Evolutionary conservation across 2,329 filamentous ascomycete species (phyloP).

Genomic region (Fusarium nurragi): DNA sequence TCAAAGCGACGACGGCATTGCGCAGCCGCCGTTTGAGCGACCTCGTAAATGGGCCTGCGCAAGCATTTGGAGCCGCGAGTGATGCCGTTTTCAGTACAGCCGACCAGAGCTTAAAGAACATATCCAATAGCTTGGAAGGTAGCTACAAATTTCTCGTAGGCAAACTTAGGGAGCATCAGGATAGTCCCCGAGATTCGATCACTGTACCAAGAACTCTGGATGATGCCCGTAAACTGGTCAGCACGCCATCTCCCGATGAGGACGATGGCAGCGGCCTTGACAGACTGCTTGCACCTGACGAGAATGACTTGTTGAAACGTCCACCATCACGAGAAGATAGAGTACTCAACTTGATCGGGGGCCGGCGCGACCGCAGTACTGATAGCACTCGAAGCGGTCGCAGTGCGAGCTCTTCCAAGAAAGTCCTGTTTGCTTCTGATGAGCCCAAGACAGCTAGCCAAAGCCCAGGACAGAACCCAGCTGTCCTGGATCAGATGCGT

Average conservation of each 20-base stretch:
- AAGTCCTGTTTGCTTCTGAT: conserved; percentile 60
- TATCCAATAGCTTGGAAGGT: conserved; percentile 87
- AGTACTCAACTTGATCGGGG: conserved; percentile 76
- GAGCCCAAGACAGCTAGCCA: conserved; percentile 45
- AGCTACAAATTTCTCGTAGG: conserved; percentile 95
- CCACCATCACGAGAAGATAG: conserved; percentile 64
- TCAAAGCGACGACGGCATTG: conserved; percentile 58
- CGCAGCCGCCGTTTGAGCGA: conserved; percentile 84
- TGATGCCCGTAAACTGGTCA: conserved; percentile 89
- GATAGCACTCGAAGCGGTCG: conserved; percentile 76
- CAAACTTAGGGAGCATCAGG: conserved; percentile 78
- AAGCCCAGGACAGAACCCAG: conserved; percentile 55
- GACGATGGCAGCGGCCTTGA: conserved; percentile 69
- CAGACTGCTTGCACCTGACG: conserved; percentile 58
- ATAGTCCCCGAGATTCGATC: conserved; percentile 56
- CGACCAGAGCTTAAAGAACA: conserved; percentile 91
- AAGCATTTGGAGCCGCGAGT: conserved; percentile 81
- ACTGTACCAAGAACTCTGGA: conserved; percentile 88
- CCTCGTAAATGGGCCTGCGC: conserved; percentile 84
- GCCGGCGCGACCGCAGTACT: conserved; percentile 78
- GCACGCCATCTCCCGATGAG: conserved; percentile 72
- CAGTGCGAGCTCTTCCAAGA: conserved; percentile 70
- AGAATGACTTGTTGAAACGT: conserved; percentile 46
- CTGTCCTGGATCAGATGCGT: conserved; percentile 81
- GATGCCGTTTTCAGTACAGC: conserved; percentile 88